Evolutionary conservation across 2,329 filamentous ascomycete species (phyloP).

Genomic region (Neopestalotiopsis sp.): DNA sequence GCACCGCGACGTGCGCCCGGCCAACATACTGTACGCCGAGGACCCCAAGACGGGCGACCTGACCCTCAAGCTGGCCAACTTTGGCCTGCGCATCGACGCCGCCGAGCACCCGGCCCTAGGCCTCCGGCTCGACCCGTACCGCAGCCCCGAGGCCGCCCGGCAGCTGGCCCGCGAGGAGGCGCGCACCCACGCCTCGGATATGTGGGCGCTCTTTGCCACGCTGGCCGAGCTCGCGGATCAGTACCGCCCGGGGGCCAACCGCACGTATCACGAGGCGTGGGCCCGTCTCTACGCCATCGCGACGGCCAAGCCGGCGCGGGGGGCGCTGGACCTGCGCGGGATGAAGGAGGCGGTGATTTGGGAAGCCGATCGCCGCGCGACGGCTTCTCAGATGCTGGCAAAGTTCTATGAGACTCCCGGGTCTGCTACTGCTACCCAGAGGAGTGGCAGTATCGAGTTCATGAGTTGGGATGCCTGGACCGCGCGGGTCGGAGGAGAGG

Average conservation of each 20-base stretch:
- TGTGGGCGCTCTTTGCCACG: conserved; percentile 14
- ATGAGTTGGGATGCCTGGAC: not conserved
- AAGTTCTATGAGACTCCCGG: not conserved
- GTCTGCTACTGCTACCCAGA: not conserved
- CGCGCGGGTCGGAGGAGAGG: not conserved
- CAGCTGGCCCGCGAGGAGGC: not conserved
- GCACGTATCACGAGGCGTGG: conserved; percentile 3
- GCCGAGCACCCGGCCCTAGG: not conserved
- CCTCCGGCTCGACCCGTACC: not conserved
- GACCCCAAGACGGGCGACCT: not conserved
- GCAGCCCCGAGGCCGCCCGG: not conserved
- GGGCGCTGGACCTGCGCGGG: not conserved
- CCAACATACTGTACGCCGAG: conserved; percentile 4
- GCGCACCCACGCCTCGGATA: conserved; percentile 4
- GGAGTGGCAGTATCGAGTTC: not conserved
- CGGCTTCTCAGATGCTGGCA: conserved; percentile 1
- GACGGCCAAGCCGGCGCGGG: not conserved
- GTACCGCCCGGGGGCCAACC: not conserved
- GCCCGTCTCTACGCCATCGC: not conserved
- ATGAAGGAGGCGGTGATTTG: conserved; percentile 3
- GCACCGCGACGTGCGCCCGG: conserved; percentile 4
- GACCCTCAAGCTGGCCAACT: conserved; percentile 9
- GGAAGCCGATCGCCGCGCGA: not conserved
- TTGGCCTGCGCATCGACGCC: conserved; percentile 8
- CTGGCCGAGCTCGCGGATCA: not conserved